Conservation (phyloP, 2,329 filamentous ascomycete genomes). For the Alternaria brassicae region DNA sequence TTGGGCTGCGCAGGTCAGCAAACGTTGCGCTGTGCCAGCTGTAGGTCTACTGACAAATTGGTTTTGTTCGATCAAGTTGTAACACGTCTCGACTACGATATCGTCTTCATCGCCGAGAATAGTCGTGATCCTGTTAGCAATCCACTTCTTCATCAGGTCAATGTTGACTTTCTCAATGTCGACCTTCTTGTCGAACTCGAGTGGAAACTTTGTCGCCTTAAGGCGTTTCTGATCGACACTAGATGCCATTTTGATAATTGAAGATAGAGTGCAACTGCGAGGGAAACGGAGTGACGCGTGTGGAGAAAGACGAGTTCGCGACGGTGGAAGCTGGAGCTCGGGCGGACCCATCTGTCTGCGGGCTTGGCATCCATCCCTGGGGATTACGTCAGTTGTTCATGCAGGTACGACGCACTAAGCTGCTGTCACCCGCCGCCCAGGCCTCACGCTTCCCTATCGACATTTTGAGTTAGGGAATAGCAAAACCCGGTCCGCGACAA, state of each 20-base stretch:
- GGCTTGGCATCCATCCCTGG: slow-evolving; percentile 11
- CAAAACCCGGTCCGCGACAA: neutral
- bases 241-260: slow-evolving; percentile 68
- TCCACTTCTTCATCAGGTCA: slow-evolving; percentile 99
- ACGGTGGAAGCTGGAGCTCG: slow-evolving; percentile 20
- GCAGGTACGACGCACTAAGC: slow-evolving; percentile 20
- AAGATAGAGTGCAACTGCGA: slow-evolving; percentile 2
- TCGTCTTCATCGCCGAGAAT: slow-evolving; percentile 95
- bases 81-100: slow-evolving; percentile 86
- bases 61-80: slow-evolving; percentile 72
- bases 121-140: slow-evolving; percentile 82
- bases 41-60: slow-evolving; percentile 70
- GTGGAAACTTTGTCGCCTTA: slow-evolving; percentile 89
- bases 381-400: slow-evolving; percentile 25
- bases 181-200: slow-evolving; percentile 93
- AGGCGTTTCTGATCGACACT: slow-evolving; percentile 89
- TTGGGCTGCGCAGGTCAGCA: slow-evolving; percentile 71
- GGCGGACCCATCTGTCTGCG: slow-evolving; percentile 20
- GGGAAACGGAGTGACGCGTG: slow-evolving; percentile 4
- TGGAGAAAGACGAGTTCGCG: slow-evolving; percentile 6
- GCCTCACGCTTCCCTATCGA: neutral
- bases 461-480: neutral
- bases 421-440: neutral
- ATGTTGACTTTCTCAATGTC: slow-evolving; percentile 98
- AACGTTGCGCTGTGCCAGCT: neutral